Base-by-base conservation (phyloP, 768 basidiomycete species). In the Tricholoma terreum region DNA sequence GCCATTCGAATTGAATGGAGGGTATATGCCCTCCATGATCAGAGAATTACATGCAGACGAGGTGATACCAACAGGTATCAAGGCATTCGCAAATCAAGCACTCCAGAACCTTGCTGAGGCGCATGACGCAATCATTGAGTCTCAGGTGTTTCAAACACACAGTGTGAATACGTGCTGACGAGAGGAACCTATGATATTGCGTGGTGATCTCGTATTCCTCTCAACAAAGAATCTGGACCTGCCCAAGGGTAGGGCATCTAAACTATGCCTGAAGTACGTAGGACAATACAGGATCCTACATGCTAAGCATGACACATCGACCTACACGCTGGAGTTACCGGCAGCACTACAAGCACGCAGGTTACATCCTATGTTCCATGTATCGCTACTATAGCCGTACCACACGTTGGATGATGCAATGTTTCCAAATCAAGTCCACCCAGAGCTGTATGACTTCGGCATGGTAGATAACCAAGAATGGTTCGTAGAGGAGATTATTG, bases 391-490 rank as follows among this genome's bases (percentile, higher is more conserved):
- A 15, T 14, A 8, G 34, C 54, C 46, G 14, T 60, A 51, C 43
- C 36, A 60, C 7, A 49, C 46, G 15, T 31, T 24, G 6, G 51
- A 43, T 49, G 49, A 49, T 45, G 9, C 24, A 1, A 30, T 56
- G 27, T 60, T 56, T 22, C 58, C 58, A 4, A 52, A 55, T 22
- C 24, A 6, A 27, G 24, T 27, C 24, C 24, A 27, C 0, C 58
- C 61, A 6, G 64, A 68, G 21, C 68, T 69, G 9, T 78, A 77
- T 38, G 75, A 79, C 58, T 74, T 77, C 54, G 72, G 77, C 0
- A 58, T 53, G 0, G 54, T 56, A 1, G 63, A 68, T 4, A 69
- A 75, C 3, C 64, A 65, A 1, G 75, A 81, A 60, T 76, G 67
- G 66, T 58, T 70, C 8, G 72, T 80, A 5, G 73, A 78, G 6